Percentiles rank a stretch among this genome's conserved stretches.
These are phyloP conservation scores for Schizonepeta tenuifolia DNA, from an alignment of 257 asterid species.

Conservation along the genomic window DNA sequence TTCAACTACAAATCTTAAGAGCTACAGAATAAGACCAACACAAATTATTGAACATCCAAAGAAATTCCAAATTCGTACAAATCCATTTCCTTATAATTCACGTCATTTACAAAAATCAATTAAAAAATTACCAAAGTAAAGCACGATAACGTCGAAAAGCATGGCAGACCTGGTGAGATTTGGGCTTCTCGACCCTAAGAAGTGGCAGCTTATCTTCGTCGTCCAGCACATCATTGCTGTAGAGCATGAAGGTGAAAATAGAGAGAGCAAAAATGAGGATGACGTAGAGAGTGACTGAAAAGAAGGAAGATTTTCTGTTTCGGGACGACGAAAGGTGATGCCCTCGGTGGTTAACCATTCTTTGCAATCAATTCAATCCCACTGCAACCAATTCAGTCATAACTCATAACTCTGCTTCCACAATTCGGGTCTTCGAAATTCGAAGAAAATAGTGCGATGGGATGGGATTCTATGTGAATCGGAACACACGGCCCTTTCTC, in stretches of 20 bases:
- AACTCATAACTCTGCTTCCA: background rate
- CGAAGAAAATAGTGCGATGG: background rate
- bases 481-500: background rate
- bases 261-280: slow-evolving; percentile 65
- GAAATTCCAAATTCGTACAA: background rate
- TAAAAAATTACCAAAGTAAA: background rate
- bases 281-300: slow-evolving; percentile 54
- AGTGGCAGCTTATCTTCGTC: slow-evolving; percentile 49
- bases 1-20: slow-evolving; percentile 7
- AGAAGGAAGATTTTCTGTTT: slow-evolving; percentile 50
- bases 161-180: slow-evolving; percentile 46
- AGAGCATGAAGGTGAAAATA: slow-evolving; percentile 60
- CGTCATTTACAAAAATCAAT: background rate
- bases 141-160: background rate
- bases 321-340: slow-evolving; percentile 37
- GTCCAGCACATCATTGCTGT: slow-evolving; percentile 61
- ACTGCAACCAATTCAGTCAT: background rate
- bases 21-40: background rate
- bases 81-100: background rate
- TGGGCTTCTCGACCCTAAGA: slow-evolving; percentile 37
- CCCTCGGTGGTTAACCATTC: slow-evolving; percentile 54
- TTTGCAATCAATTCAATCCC: slow-evolving; percentile 26
- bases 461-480: background rate
- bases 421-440: background rate
- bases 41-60: background rate